Base-by-base conservation (phyloP, 2,329 filamentous ascomycete species). In the Penicillium sp. region DNA sequence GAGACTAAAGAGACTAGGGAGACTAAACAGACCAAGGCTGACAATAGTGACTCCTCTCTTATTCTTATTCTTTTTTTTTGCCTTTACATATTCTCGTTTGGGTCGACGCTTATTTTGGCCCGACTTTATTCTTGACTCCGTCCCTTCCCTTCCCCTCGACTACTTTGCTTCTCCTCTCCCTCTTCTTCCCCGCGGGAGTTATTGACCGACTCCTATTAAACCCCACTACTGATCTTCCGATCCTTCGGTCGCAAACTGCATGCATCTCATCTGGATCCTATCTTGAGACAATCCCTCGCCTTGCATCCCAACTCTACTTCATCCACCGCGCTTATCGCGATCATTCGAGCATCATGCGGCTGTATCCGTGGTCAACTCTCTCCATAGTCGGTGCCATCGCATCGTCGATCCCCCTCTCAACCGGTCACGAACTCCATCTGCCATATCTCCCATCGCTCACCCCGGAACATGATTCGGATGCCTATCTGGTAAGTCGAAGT, bases 371-470 rank as follows among this genome's bases (percentile, higher is more conserved):
- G 58, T 45, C 59, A 17, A 40, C 58, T 5, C 30, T 68, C 47
- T 60, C 50, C 44, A n/a, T 68, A 8, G 61, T 60, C 53, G 58
- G 54, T 53, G 63, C 63, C n/a, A 55, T 67, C 33, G 62, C 63
- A 44, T 59, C 64, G 26, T 44, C 62, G 10, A 63, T 67, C 26
- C 62, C 65, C 19, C 38, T 57, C 28, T 45, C 55, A 2, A 50
- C 58, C 26, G 61, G 61, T 26, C 65, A 70, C 38, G 61, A 65
- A 54, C 49, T 70, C 12, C 65, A 60, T n/a, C 60, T 70, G n/a
- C 67, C 63, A 17, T 69, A 68, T 54, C 55, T 67, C 13, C 65
- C 69, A 13, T 54, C 62, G 4, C 40, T 56, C 4, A 45, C 49
- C 3, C 42, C 60, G 0, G 51, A 60, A 30, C 38, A 61, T 17